A percentile compares a stretch with the other conserved stretches of the same genome.
Evolutionary conservation across 2,329 filamentous ascomycete genomes (phyloP).

Genomic region (Curvularia verruculosa): DNA sequence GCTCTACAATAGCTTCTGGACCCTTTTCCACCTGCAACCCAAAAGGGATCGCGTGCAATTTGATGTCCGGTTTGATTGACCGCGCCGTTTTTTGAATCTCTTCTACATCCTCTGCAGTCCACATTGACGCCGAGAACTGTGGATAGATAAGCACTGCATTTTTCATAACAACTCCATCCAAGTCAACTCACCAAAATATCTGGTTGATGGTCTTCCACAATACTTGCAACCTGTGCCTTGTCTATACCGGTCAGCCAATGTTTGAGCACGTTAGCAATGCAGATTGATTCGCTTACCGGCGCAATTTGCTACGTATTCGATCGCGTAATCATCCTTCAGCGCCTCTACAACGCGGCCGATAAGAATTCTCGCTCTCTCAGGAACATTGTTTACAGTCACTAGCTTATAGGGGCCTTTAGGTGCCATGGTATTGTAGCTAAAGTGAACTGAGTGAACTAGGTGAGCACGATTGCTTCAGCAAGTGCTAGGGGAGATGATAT

Average conservation of each 20-base stretch:
- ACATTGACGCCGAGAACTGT: neutral
- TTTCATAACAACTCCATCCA: neutral
- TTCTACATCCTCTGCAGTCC: neutral
- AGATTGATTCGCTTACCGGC: constrained; percentile 53
- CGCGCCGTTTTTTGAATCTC: neutral
- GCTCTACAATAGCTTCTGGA: neutral
- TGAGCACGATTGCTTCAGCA: neutral
- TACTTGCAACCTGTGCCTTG: neutral
- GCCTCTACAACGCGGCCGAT: constrained; percentile 66
- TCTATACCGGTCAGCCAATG: neutral
- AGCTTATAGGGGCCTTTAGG: constrained; percentile 62
- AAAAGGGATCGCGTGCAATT: neutral
- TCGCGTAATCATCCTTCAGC: constrained; percentile 68
- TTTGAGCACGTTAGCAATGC: neutral
- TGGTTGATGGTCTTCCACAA: neutral
- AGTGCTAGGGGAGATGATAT: neutral
- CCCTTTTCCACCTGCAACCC: neutral
- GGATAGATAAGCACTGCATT: neutral
- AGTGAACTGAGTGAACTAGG: neutral
- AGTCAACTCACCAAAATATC: neutral
- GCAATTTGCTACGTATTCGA: constrained; percentile 66
- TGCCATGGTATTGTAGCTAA: neutral
- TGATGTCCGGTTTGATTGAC: neutral
- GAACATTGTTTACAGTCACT: constrained; percentile 71
- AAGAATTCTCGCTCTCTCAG: constrained; percentile 66